phyloP scores from a whole-genome alignment of 2,329 filamentous ascomycete genomes.

The Sporothrix brasiliensis region DNA sequence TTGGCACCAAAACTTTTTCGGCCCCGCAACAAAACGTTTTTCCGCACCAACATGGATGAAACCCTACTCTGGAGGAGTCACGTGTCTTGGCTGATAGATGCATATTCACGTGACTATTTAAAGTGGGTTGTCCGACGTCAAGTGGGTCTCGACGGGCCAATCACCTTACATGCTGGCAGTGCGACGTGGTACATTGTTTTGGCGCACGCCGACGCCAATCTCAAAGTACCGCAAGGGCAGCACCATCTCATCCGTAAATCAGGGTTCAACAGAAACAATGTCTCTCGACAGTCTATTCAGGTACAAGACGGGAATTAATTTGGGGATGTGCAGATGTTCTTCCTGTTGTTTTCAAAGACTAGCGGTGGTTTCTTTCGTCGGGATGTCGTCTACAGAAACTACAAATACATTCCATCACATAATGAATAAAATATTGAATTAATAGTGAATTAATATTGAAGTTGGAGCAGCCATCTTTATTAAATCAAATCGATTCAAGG shows the following conservation, averaged over 20 bases:
- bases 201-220: too few relatives aligned
- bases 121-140: neutral
- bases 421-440: neutral
- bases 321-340: too few relatives aligned
- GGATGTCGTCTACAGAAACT: too few relatives aligned
- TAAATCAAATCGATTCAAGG: neutral
- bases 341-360: too few relatives aligned
- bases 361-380: too few relatives aligned
- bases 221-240: neutral
- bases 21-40: constrained; percentile 31
- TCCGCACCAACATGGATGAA: constrained; percentile 15
- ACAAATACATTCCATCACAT: neutral
- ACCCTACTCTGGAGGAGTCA: constrained; percentile 18
- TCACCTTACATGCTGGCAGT: constrained; percentile 18
- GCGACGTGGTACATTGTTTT: neutral
- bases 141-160: neutral
- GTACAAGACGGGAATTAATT: too few relatives aligned
- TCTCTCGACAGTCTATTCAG: neutral
- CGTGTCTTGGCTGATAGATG: neutral
- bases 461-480: too few relatives aligned
- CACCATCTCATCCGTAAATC: neutral
- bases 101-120: neutral
- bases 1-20: constrained; percentile 22
- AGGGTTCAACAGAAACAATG: neutral
- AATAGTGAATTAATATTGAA: too few relatives aligned